Evolutionary conservation across 192 early-diverging fungal species (phyloP), one percentile per base, ranked within the genome.

Genomic region (Martensiomyces pterosporus): DNA sequence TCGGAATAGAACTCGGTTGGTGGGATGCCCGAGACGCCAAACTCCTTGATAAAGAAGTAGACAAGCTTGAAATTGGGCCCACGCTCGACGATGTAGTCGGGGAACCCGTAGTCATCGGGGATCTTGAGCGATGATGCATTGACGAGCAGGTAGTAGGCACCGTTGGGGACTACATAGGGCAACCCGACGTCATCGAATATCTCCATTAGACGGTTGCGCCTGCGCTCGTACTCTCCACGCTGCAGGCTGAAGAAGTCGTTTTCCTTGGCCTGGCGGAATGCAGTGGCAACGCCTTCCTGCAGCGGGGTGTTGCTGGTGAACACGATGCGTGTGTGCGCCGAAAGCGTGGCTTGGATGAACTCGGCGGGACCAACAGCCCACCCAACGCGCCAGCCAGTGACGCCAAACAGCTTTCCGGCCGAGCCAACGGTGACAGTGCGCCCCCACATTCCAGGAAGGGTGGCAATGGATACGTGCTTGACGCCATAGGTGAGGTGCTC

Each of bases 311-410:
- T 91, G 24, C 88, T 82, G 49, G 87, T 82, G 55, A 97, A 97
- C 3, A 92, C 85, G 24, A 93, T 79, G 60, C 89, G 90, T 36
- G 91, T 91, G 46, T 95, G 92, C 4, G 92, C 91, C 18, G 90
- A 75, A 56, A 93, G 84, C 3, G 84, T 74, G 12, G 87, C 71
- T 26, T 85, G 73, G 23, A 89, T 81, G 32, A 97, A 49, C 14
- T 81, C 67, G 14, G 72, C 76, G 17, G 87, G 85, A 21, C 86
- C 92, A 23, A 94, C 78, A 26, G 82, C 74, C 94, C 94, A 97
- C 32, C 94, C 94, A 32, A 97, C 79, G 49, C 93, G 92, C 94
- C 94, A 97, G 24, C 94, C 94, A 7, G 94, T 97, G 13, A 91
- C 85, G 24, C 90, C 94, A 72, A 94, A 91, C 70, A 89, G 87